Base-by-base conservation (phyloP, 169 alveolate species). In the Babesia gibsoni region DNA sequence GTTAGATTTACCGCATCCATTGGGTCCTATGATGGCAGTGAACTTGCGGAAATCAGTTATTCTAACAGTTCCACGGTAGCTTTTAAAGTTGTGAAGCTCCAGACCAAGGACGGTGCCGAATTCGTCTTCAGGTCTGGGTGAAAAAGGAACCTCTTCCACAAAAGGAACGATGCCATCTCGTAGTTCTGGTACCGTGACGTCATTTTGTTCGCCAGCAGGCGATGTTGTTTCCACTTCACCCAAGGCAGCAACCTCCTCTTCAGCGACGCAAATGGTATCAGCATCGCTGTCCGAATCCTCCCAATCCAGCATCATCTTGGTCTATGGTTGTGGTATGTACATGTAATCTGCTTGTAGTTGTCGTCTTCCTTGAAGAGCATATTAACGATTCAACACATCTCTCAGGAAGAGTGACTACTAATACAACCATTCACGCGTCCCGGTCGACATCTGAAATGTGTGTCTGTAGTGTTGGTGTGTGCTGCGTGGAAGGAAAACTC, bases 1-100 rank as follows among this genome's bases (percentile, higher is more conserved):
- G 85, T 91, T 95, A 61, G 91, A 95, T 46, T 87, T 87, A n/a
- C 97, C 98, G 49, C 94, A 92, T 2, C 98, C 98, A 69, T 94
- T 94, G 0, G 98, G 98, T 4, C 98, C 98, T 16, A 94, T 84
- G 9, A 95, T 91, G 4, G 95, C 95, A 10, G 97, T 92, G 69
- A 95, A 92, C 79, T 91, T 82, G 12, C 89, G 72, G 63, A 90
- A 88, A 3, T 87, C 96, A 1, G 97, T 97, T 2, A 95, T 89
- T 48, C 84, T 78, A 67, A 94, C 97, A 20, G 83, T 79, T 20
- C 95, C 96, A 59, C 84, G 91, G 80, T 95, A 96, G 35, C 98
- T 94, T 82, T 96, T 96, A 82, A 96, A 90, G 58, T 90, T 90
- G 48, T 88, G 87, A 23, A 90, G 37, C 46, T 56, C 77, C 16